Evolutionary conservation across 2,329 filamentous ascomycete species (phyloP), one percentile per base, ranked within the genome.

Genomic region (Zymoseptoria ardabiliae): DNA sequence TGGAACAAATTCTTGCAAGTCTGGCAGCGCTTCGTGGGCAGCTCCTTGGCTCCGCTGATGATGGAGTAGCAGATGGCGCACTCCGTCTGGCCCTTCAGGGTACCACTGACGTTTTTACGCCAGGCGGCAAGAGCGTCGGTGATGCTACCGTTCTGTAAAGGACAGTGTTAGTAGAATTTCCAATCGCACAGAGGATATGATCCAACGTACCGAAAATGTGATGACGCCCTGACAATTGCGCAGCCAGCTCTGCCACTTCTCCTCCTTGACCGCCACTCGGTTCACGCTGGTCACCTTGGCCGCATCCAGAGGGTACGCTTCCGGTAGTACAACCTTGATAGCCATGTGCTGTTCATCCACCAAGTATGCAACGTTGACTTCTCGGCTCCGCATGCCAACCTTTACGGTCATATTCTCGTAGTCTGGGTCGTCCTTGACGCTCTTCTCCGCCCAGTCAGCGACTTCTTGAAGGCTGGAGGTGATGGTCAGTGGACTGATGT

Each of bases 1-100:
- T 99, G 94, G 79, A 97, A 99, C 56, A 89, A 78, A 75, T 99
- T 93, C 79, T 91, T 93, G 81, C 94, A 99, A 1, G 93, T 97
- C 53, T 83, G 81, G 74, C 94, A 99, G 57, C 85, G 82, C 81
- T 97, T 97, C 73, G 94, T 93, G 0, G 94, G 94, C 73, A 96
- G 85, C 74, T 89, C 88, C 79, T 90, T 90, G 73, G 97, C 92
- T 7, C 84, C 85, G 19, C 90, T 90, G 64, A 99, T 90, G 70
- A 99, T 91, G 61, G 87, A 91, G 78, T 97, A 97, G 58, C 65
- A 66, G 71, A 97, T 97, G 9, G 94, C 91, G 71, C 94, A 99
- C 74, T 99, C 94, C 20, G 84, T 89, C 75, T 97, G 92, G 41
- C 92, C 94, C 77, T 96, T 94, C 65, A 99, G 81, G 3, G 90